A percentile compares a stretch with the other conserved stretches of the same genome.
These are phyloP conservation scores for Silene noctiflora DNA, from an alignment of 179 eudicot species.

Conservation along the genomic window DNA sequence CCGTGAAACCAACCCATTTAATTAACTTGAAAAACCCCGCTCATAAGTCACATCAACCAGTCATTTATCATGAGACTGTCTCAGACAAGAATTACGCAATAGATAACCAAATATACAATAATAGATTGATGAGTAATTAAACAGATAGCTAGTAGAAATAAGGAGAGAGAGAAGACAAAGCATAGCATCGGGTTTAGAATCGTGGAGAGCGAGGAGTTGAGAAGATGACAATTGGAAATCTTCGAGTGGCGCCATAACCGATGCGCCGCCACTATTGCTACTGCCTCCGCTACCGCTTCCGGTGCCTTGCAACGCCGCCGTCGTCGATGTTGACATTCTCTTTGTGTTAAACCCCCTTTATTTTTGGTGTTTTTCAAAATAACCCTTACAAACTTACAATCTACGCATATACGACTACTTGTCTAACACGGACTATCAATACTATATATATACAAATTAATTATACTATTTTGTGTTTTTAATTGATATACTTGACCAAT, in stretches of 20 bases:
- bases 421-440: too few relatives aligned
- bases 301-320: constrained; percentile 26
- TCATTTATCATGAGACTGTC: too few relatives aligned
- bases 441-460: too few relatives aligned
- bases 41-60: too few relatives aligned
- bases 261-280: neutral
- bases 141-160: neutral
- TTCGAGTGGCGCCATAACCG: constrained; percentile 13
- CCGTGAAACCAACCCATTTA: too few relatives aligned
- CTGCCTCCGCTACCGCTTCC: constrained; percentile 13
- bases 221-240: constrained; percentile 31
- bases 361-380: too few relatives aligned
- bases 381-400: too few relatives aligned
- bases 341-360: neutral
- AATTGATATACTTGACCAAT: too few relatives aligned
- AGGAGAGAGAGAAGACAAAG: constrained; percentile 20
- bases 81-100: neutral
- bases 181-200: constrained; percentile 30
- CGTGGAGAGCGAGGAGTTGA: constrained; percentile 25
- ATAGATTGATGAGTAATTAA: neutral
- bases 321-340: constrained; percentile 27
- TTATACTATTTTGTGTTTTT: too few relatives aligned
- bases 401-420: too few relatives aligned
- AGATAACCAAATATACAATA: neutral
- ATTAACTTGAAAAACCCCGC: too few relatives aligned